Evolutionary conservation across 768 basidiomycete genomes (phyloP).

Genomic region (Lactarius indigo): DNA sequence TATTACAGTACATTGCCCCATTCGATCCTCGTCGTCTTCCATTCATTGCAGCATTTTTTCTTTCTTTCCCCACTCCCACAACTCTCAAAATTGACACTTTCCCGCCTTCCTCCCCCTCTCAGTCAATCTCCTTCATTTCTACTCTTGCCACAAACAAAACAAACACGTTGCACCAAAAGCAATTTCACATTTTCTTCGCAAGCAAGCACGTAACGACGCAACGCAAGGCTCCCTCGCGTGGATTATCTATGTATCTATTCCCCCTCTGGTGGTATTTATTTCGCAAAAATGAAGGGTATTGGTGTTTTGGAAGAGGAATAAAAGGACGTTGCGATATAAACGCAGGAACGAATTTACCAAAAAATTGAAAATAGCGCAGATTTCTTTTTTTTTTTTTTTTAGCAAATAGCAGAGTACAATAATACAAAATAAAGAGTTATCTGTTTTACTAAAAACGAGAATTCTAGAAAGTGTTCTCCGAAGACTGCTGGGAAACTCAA

Average conservation of each 20-base stretch:
- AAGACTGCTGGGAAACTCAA: background rate
- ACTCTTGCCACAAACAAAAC: background rate
- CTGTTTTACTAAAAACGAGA: background rate
- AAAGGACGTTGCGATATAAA: background rate
- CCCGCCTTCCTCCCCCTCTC: background rate
- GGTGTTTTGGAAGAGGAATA: background rate
- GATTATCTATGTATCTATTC: conserved; percentile 25
- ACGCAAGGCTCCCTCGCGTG: conserved; percentile 5
- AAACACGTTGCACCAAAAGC: conserved; percentile 13
- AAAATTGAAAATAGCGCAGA: background rate
- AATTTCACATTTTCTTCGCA: conserved; percentile 4
- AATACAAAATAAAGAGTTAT: background rate
- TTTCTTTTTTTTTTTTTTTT: background rate
- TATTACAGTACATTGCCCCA: conserved; percentile 4
- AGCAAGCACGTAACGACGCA: conserved; percentile 6
- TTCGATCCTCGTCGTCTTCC: conserved; percentile 5
- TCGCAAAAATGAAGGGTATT: conserved; percentile 16
- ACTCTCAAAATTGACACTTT: background rate
- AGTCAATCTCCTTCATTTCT: conserved; percentile 1
- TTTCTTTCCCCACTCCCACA: background rate
- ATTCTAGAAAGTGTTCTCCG: background rate
- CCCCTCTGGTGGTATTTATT: conserved; percentile 22
- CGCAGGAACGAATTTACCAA: conserved; percentile 1
- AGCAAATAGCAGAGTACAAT: background rate
- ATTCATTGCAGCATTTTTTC: conserved; percentile 11